These are phyloP conservation scores for Maudiozyma pseudohumilis DNA, from an alignment of 805 yeast genomes.

Conservation along the genomic window DNA sequence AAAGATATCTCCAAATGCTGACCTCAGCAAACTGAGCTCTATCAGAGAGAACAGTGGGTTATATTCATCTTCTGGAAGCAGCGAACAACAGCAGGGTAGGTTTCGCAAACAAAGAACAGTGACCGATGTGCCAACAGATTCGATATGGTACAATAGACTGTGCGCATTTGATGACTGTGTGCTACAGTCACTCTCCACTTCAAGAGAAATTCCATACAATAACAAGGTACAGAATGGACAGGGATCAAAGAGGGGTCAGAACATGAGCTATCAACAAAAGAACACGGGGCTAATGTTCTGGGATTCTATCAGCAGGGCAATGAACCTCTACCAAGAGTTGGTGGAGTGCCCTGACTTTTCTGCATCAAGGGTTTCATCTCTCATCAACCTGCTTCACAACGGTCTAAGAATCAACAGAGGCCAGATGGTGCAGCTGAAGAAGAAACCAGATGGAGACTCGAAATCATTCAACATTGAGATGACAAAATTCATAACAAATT, in stretches of 20 bases:
- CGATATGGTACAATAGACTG: conserved; percentile 10
- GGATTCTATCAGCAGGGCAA: conserved; percentile 39
- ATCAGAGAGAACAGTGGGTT: neutral
- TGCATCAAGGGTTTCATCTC: conserved; percentile 33
- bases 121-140: no score
- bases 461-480: conserved; percentile 42
- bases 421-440: conserved; percentile 40
- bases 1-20: neutral
- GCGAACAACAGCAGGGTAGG: no score
- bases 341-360: conserved; percentile 35
- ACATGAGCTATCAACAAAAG: no score
- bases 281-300: conserved; percentile 29
- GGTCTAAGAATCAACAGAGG: conserved; percentile 43
- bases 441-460: conserved; percentile 48
- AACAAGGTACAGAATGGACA: neutral
- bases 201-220: conserved; percentile 4
- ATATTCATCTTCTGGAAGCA: no score
- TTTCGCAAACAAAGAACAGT: no score
- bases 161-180: conserved; percentile 15
- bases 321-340: conserved; percentile 37
- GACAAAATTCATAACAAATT: conserved; percentile 35
- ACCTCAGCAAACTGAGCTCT: neutral
- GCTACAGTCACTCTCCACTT: conserved; percentile 9
- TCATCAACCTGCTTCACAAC: conserved; percentile 41
- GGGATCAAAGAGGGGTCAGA: neutral